phyloP scores from a whole-genome alignment of 768 basidiomycete species.

The Rickenella mellea region DNA sequence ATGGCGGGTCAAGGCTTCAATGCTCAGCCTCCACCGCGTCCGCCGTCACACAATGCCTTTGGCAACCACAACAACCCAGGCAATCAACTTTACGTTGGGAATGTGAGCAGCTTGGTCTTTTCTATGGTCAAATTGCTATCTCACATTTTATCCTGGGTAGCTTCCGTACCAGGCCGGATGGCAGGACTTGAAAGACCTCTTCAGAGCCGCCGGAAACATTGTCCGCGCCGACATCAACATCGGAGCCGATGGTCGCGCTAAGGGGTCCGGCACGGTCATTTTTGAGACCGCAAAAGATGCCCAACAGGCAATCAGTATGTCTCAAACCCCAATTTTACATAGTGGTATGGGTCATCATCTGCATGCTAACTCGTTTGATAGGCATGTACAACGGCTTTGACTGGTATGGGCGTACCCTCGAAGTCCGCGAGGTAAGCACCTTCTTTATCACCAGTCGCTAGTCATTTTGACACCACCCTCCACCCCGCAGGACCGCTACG shows the following conservation, averaged over 20 bases:
- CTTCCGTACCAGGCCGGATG: constrained; percentile 95
- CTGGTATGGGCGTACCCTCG: constrained; percentile 91
- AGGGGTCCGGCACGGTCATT: constrained; percentile 96
- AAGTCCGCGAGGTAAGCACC: constrained; percentile 79
- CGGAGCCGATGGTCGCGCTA: constrained; percentile 84
- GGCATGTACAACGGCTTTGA: constrained; percentile 97
- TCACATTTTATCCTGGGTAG: constrained; percentile 28
- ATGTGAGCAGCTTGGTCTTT: constrained; percentile 41
- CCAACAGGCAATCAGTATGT: constrained; percentile 81
- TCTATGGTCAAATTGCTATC: not conserved
- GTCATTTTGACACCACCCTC: not conserved
- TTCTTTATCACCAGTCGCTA: not conserved
- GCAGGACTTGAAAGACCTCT: constrained; percentile 97
- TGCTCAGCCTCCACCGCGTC: constrained; percentile 74
- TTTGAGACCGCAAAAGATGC: constrained; percentile 90
- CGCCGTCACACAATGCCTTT: constrained; percentile 61
- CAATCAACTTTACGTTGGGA: constrained; percentile 88
- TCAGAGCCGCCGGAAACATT: constrained; percentile 92
- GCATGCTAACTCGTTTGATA: constrained; percentile 20
- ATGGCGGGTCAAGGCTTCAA: constrained; percentile 87
- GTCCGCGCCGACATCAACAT: constrained; percentile 94
- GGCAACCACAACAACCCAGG: constrained; percentile 48
- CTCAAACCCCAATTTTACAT: not conserved
- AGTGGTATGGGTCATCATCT: not conserved
- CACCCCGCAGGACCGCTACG: constrained; percentile 68